Base-by-base conservation (phyloP, 1,284 basidiomycete species). In the Sphaerobolus stellatus region DNA sequence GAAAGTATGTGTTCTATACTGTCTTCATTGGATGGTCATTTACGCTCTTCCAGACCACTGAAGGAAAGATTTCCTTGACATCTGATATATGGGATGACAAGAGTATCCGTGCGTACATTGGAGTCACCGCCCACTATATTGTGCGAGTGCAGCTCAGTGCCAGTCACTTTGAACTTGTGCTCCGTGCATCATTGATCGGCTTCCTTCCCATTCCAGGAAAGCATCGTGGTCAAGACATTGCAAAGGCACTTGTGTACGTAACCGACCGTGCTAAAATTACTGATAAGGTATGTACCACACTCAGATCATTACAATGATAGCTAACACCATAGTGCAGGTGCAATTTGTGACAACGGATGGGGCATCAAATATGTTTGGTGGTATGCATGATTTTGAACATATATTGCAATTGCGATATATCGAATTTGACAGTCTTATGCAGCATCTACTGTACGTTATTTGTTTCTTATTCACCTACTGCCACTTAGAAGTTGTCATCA, bases 81-180 rank as follows among this genome's bases (percentile, higher is more conserved):
- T 65, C 59, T 28, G 71, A 73, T 58, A 41, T 69, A 20, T 74
- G 71, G 71, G 58, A 58, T 30, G 67, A 72, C 34, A 59, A 60
- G 1, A 68, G 71, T 41, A 59, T 67, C 11, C 50, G 52, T 5
- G 62, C 68, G 16, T 74, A 64, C 54, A 72, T 74, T 68, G 71
- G 68, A 6, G 60, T 71, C 1, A 73, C 68, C 4, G 65, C 62
- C 0, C 70, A 72, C 50, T 73, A 68, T 68, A 61, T 72, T 22
- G 52, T 66, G 40, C 40, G 50, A 2, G 51, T 45, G 16, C 20
- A 41, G 0, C 54, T 58, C 0, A 34, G 61, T 5, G 67, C 66
- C 5, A 28, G 59, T 4, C 53, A n/a, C 46, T 7, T n/a, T 7
- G n/a, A 7, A 8, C n/a, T 22, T 43, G n/a, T 9, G 4, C 60